phyloP scores from a whole-genome alignment of 139 green algal species.

The Volvox africanus region DNA sequence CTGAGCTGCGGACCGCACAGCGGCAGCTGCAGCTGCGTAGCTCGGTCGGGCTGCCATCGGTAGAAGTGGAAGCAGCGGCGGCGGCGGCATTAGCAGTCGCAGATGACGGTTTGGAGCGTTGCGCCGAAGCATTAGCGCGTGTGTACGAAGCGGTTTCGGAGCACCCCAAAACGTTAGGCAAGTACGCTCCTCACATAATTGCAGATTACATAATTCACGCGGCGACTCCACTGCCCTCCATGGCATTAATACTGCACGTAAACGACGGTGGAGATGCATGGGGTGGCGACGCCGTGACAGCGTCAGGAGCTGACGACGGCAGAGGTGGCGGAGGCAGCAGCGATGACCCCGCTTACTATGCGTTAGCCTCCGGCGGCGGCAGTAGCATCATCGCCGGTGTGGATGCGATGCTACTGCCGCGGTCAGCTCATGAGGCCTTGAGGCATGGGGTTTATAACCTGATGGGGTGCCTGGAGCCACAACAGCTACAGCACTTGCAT shows the following conservation, averaged over 20 bases:
- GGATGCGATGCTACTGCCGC: conserved; percentile 16
- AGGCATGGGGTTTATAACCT: conserved; percentile 34
- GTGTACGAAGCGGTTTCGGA: conserved; percentile 48
- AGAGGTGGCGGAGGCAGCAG: background rate
- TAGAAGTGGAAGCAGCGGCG: background rate
- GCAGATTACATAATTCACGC: conserved; percentile 49
- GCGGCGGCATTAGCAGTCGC: background rate
- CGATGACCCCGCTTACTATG: background rate
- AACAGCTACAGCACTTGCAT: conserved; percentile 62
- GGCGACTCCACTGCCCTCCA: conserved; percentile 22
- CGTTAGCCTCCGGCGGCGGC: background rate
- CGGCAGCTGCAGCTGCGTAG: conserved; percentile 13
- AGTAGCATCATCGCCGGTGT: background rate
- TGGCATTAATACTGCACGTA: background rate
- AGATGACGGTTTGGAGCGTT: background rate
- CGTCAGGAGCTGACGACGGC: background rate
- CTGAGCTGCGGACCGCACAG: conserved; percentile 1
- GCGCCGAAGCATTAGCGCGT: background rate
- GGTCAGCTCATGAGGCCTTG: conserved; percentile 32
- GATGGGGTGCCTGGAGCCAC: conserved; percentile 27
- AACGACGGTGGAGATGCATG: background rate
- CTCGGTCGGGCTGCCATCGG: too few species aligned
- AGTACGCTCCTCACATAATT: conserved; percentile 52
- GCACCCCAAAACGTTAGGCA: conserved; percentile 24
- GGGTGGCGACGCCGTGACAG: background rate